These are phyloP conservation scores for Scleroderma bovista DNA, from an alignment of 768 basidiomycete species.

Conservation along the genomic window DNA sequence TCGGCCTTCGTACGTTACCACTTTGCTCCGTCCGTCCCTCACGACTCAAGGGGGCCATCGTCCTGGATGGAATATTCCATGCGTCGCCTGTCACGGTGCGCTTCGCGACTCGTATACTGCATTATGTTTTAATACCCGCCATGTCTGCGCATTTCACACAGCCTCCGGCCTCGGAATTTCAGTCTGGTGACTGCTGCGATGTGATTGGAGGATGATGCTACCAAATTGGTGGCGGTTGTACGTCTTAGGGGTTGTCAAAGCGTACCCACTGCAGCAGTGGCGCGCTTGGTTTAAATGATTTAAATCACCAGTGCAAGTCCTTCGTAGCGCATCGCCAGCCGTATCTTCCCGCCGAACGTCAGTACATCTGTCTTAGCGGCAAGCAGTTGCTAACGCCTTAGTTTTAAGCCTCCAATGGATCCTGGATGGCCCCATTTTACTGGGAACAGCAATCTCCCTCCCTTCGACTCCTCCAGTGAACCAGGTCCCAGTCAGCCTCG, in stretches of 20 bases:
- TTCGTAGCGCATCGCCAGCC: neutral
- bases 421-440: neutral
- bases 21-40: conserved; percentile 10
- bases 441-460: neutral
- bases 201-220: neutral
- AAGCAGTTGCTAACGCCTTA: neutral
- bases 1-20: conserved; percentile 11
- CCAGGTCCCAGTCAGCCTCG: neutral
- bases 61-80: neutral
- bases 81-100: neutral
- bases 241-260: neutral
- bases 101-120: neutral
- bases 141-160: neutral
- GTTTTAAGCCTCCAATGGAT: neutral
- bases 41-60: neutral
- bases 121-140: neutral
- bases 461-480: neutral
- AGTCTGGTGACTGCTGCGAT: neutral
- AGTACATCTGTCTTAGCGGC: neutral
- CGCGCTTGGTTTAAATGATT: neutral
- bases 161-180: neutral
- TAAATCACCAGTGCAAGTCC: neutral
- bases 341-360: neutral
- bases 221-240: neutral
- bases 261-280: neutral